Conservation (phyloP, 2,329 filamentous ascomycete species). For the Colletotrichum orchidophilum region DNA sequence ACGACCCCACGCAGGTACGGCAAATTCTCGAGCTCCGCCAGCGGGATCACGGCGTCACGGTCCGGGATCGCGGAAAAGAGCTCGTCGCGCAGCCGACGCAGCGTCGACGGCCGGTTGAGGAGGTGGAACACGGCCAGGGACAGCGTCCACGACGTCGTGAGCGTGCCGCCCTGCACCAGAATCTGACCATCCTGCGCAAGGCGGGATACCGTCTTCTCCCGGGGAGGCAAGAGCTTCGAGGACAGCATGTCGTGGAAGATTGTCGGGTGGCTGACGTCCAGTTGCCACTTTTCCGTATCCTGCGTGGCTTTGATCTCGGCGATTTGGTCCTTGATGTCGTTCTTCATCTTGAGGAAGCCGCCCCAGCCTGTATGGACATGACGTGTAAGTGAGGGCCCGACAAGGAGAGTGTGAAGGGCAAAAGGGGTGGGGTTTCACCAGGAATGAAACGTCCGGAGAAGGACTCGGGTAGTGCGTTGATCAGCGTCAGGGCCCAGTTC, state of each 20-base stretch:
- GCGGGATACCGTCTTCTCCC: constrained; percentile 45
- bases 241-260: constrained; percentile 48
- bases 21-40: constrained; percentile 45
- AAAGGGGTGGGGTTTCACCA: constrained; percentile 32
- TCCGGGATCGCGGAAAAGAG: constrained; percentile 46
- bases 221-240: constrained; percentile 42
- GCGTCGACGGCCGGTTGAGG: constrained; percentile 41
- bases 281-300: constrained; percentile 44
- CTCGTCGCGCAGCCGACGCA: constrained; percentile 46
- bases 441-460: constrained; percentile 47
- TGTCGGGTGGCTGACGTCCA: constrained; percentile 46
- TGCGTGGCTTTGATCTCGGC: constrained; percentile 46
- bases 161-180: constrained; percentile 49
- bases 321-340: constrained; percentile 48
- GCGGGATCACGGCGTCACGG: constrained; percentile 38
- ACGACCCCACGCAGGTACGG: constrained; percentile 61
- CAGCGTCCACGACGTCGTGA: constrained; percentile 50
- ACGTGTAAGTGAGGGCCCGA: constrained; percentile 34
- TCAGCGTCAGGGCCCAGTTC: constrained; percentile 45
- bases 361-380: constrained; percentile 43
- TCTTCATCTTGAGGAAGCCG: constrained; percentile 50
- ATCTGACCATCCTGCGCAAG: constrained; percentile 51
- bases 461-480: constrained; percentile 47
- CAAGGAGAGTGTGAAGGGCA: constrained; percentile 3
- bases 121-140: constrained; percentile 48